Percentiles rank a stretch among this genome's conserved stretches.
Evolutionary conservation across 208 protist species (phyloP).

Genomic region (Trichomonas gallinae): DNA sequence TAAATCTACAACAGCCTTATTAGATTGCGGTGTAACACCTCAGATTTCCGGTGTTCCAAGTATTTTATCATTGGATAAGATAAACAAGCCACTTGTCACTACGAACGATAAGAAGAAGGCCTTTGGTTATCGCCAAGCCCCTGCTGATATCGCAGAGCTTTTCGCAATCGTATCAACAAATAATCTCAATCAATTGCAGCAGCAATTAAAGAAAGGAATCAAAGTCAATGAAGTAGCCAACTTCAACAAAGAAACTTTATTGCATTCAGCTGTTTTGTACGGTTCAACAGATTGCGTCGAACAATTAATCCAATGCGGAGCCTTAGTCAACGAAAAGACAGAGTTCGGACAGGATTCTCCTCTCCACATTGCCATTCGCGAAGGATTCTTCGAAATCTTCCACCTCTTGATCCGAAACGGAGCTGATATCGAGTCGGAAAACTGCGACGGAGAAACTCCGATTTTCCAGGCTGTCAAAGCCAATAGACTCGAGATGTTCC

Average conservation of each 20-base stretch:
- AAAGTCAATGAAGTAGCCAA: background rate
- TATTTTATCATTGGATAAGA: background rate
- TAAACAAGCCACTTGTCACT: background rate
- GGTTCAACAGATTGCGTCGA: background rate
- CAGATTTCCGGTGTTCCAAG: background rate
- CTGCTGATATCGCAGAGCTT: background rate
- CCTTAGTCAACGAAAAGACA: background rate
- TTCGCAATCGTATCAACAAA: constrained; percentile 1
- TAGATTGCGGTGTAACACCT: background rate
- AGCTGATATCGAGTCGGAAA: background rate
- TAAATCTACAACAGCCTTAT: background rate
- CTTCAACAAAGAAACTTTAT: background rate
- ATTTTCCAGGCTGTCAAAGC: background rate
- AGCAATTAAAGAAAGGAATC: background rate
- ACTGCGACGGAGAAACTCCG: background rate
- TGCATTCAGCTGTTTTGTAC: background rate
- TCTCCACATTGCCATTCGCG: background rate
- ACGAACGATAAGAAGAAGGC: background rate
- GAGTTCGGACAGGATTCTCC: background rate
- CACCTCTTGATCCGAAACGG: background rate
- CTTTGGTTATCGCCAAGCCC: background rate
- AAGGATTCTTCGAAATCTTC: constrained; percentile 18
- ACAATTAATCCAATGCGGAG: background rate
- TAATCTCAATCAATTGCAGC: background rate
- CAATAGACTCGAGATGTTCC: background rate